Conservation (phyloP, 352 stramenopile species). For the Phytophthora palmivora region DNA sequence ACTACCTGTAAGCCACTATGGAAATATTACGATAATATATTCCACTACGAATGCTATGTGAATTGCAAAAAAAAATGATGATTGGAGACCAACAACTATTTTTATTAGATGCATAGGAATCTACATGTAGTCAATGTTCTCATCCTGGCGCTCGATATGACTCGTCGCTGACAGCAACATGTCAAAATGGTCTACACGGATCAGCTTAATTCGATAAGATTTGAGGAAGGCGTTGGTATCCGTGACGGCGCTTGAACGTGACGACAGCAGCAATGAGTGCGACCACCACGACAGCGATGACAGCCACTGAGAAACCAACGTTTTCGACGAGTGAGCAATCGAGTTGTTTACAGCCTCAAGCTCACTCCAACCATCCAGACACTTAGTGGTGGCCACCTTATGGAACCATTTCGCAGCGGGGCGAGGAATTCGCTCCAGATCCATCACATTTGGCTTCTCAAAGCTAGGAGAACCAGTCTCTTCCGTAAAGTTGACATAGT, state of each 20-base stretch:
- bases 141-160: too few relatives aligned
- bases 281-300: slow-evolving; percentile 11
- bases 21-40: too few relatives aligned
- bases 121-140: too few relatives aligned
- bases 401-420: slow-evolving; percentile 42
- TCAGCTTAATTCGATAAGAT: background rate
- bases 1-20: too few relatives aligned
- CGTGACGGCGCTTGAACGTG: slow-evolving; percentile 23
- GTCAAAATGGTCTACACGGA: too few relatives aligned
- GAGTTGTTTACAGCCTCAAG: slow-evolving; percentile 6
- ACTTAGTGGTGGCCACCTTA: slow-evolving; percentile 33
- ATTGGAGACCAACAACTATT: too few relatives aligned
- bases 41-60: too few relatives aligned
- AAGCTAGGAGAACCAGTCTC: slow-evolving; percentile 22
- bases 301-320: slow-evolving; percentile 14
- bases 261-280: slow-evolving; percentile 10
- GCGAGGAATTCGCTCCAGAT: slow-evolving; percentile 45
- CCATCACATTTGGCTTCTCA: slow-evolving; percentile 24
- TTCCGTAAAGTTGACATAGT: slow-evolving; percentile 59
- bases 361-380: slow-evolving; percentile 17
- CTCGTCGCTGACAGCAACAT: too few relatives aligned
- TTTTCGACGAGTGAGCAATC: slow-evolving; percentile 7
- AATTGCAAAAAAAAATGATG: too few relatives aligned
- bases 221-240: slow-evolving; percentile 17
- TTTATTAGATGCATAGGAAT: too few relatives aligned